A percentile compares a stretch with the other conserved stretches of the same genome.
Evolutionary conservation across 495 filamentous ascomycete genomes (phyloP).

Genomic region (Halenospora varia): DNA sequence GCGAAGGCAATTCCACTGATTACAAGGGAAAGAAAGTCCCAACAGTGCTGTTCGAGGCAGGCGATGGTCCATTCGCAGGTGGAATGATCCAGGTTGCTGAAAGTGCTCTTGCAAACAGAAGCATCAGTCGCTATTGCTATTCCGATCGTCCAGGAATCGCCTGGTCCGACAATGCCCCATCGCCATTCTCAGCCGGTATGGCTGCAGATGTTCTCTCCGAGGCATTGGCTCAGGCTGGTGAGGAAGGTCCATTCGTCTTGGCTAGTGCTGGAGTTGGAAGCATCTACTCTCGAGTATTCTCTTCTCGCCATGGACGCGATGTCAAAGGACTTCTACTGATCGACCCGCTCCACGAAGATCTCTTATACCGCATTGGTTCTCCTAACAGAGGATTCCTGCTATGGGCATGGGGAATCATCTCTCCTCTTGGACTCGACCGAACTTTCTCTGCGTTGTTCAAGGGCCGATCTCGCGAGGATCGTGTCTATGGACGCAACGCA

Average conservation of each 20-base stretch:
- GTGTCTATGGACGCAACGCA: slow-evolving; percentile 71
- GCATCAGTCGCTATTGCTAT: slow-evolving; percentile 86
- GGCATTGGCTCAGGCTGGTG: slow-evolving; percentile 72
- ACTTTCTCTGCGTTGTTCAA: slow-evolving; percentile 72
- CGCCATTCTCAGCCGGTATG: slow-evolving; percentile 88
- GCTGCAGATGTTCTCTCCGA: slow-evolving; percentile 80
- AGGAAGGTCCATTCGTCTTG: slow-evolving; percentile 75
- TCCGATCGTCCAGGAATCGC: slow-evolving; percentile 88
- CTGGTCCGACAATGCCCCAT: slow-evolving; percentile 92
- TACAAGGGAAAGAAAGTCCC: slow-evolving; percentile 44
- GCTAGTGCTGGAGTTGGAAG: slow-evolving; percentile 70
- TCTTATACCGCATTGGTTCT: slow-evolving; percentile 60
- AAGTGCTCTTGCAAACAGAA: slow-evolving; percentile 62
- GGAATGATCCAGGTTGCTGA: slow-evolving; percentile 68
- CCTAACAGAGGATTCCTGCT: slow-evolving; percentile 73
- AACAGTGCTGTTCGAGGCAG: slow-evolving; percentile 81
- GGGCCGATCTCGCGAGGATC: slow-evolving; percentile 75
- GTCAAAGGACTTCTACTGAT: slow-evolving; percentile 78
- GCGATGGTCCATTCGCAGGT: slow-evolving; percentile 71
- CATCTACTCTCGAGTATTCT: slow-evolving; percentile 86
- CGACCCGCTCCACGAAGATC: slow-evolving; percentile 82
- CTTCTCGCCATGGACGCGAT: slow-evolving; percentile 67
- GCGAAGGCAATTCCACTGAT: slow-evolving; percentile 60
- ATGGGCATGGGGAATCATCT: slow-evolving; percentile 81
- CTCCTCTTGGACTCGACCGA: slow-evolving; percentile 79